Evolutionary conservation across 345 rosid genomes (phyloP), one percentile per base, ranked within the genome.

Genomic region (Acer negundo): DNA sequence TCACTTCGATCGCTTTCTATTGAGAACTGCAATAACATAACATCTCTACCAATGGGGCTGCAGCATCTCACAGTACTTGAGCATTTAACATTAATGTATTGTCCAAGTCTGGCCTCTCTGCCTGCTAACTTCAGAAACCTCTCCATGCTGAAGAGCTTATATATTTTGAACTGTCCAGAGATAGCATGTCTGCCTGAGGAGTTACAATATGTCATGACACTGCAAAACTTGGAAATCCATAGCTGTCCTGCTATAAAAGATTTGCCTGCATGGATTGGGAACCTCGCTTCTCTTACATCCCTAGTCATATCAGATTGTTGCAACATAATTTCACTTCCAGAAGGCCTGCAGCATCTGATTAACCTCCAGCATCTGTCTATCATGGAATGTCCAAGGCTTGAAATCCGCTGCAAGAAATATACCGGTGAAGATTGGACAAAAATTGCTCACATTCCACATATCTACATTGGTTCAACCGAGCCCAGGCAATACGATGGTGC

Each of bases 51-150:
- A 17, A 8, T 1, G 8, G 71, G 67, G 24, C 28, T 82, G 12
- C 80, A 64, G 19, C 44, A 51, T 24, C 72, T 63, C 69, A 76
- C 72, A 2, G 42, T 69, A 24, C 82, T 82, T 3, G 73, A 62
- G 75, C 72, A 73, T 42, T 69, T 75, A 31, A 79, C 81, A 10
- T 56, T 79, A n/a, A 76, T 84, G 79, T 74, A 75, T 24, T 79
- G 83, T 61, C 58, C 65, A 22, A 62, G 49, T 58, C 59, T 74
- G 62, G 74, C 55, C 38, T 69, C 76, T 73, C 65, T 77, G 64
- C 76, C 73, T 0, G 69, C 67, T 15, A 72, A 55, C 15, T 23
- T 76, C 58, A 53, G 62, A 55, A 74, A 0, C 64, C 71, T 56
- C 59, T 79, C 23, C 58, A 56, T 40, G 62, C 79, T 84, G 1